These are phyloP conservation scores for Pseudogymnoascus pannorum DNA, from an alignment of 2,329 filamentous ascomycete genomes.

Conservation along the genomic window DNA sequence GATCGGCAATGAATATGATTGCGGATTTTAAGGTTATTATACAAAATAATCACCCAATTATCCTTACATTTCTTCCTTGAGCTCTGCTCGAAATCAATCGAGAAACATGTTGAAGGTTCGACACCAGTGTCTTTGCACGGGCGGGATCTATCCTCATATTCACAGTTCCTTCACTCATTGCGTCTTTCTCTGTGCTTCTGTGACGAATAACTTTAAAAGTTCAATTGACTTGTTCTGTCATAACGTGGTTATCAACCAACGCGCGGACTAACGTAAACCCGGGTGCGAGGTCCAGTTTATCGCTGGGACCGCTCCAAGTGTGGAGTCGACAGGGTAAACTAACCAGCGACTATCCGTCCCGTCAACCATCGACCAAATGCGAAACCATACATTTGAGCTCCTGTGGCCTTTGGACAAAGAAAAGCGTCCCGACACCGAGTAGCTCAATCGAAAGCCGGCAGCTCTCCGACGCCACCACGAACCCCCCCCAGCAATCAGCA, in stretches of 20 bases:
- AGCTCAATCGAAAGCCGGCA: background rate
- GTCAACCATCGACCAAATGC: slow-evolving; percentile 5
- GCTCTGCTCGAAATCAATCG: slow-evolving; percentile 49
- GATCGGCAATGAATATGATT: slow-evolving; percentile 7
- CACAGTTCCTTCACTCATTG: slow-evolving; percentile 6
- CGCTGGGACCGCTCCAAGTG: background rate
- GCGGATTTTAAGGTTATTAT: background rate
- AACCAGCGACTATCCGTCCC: slow-evolving; percentile 6
- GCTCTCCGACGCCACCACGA: background rate
- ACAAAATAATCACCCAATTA: slow-evolving; percentile 15
- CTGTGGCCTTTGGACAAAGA: background rate
- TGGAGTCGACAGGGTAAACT: slow-evolving; percentile 7
- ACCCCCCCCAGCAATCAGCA: background rate
- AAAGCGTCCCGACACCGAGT: background rate
- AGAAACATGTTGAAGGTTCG: slow-evolving; percentile 54
- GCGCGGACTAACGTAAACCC: slow-evolving; percentile 2
- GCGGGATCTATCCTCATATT: slow-evolving; percentile 54
- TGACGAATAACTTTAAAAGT: background rate
- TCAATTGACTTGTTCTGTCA: background rate
- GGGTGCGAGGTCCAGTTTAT: slow-evolving; percentile 3
- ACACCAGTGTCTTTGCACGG: slow-evolving; percentile 54
- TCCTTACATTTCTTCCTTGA: slow-evolving; percentile 46
- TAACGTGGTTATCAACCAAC: background rate
- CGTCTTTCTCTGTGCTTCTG: background rate
- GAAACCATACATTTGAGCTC: background rate